A percentile compares a stretch with the other conserved stretches of the same genome.
Conservation (phyloP, 371 early-diverging fungal genomes). For the Mortierella sp. region DNA sequence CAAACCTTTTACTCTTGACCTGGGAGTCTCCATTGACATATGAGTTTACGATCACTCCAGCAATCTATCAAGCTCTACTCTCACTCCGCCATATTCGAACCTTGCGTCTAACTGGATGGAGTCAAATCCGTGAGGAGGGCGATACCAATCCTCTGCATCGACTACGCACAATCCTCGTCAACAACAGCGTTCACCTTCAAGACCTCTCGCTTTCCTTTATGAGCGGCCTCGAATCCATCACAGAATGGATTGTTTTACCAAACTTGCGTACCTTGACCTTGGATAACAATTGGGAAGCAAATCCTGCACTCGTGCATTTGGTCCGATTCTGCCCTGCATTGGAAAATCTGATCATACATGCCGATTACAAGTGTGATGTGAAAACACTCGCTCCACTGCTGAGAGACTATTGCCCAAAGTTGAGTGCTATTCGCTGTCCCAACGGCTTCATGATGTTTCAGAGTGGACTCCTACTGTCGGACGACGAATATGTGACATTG, state of each 20-base stretch:
- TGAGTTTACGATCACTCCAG: too few species aligned
- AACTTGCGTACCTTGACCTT: not conserved
- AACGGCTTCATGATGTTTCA: not conserved
- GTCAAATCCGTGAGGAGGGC: not conserved
- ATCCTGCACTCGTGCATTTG: not conserved
- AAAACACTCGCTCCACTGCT: not conserved
- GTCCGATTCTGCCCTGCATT: constrained; percentile 8
- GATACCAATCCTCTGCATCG: not conserved
- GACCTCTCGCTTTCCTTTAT: not conserved
- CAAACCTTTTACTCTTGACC: not conserved
- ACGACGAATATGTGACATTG: constrained; percentile 3
- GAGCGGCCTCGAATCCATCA: not conserved
- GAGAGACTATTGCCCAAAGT: constrained; percentile 2
- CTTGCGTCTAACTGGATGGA: not conserved
- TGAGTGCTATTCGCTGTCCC: constrained; percentile 3
- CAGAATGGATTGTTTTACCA: not conserved
- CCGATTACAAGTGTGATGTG: not conserved
- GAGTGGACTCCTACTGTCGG: not conserved
- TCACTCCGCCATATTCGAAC: not conserved
- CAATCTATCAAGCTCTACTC: not conserved
- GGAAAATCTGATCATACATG: not conserved
- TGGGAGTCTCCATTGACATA: not conserved
- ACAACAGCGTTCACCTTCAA: constrained; percentile 1
- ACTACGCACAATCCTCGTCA: not conserved
- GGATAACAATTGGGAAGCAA: not conserved